phyloP scores from a whole-genome alignment of 1,284 basidiomycete species.

The Trametes pubescens region DNA sequence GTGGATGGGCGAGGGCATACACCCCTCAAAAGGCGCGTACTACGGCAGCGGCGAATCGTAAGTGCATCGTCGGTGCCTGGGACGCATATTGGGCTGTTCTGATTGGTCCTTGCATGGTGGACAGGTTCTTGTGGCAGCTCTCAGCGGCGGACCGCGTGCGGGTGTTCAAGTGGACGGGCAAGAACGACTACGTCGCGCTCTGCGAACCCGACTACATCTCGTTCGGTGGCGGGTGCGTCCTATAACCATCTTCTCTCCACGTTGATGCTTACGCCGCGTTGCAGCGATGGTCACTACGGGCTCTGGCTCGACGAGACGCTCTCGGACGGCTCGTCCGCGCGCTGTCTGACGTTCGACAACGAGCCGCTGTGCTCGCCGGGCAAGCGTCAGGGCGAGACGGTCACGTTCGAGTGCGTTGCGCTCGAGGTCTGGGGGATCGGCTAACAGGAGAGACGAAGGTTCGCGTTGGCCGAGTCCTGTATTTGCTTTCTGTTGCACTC shows the following conservation, averaged over 20 bases:
- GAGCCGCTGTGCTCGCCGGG: constrained; percentile 75
- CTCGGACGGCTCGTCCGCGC: constrained; percentile 83
- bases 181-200: constrained; percentile 90
- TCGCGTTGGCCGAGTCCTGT: no score
- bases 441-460: constrained; percentile 15
- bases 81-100: background rate
- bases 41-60: constrained; percentile 89
- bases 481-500: no score
- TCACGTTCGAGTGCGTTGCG: constrained; percentile 84
- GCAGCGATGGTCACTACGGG: constrained; percentile 87
- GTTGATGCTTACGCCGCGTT: background rate
- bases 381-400: constrained; percentile 55
- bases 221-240: constrained; percentile 87
- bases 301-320: constrained; percentile 90
- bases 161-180: constrained; percentile 89
- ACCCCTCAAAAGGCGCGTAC: constrained; percentile 68
- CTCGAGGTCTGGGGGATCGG: constrained; percentile 87
- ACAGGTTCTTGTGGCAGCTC: constrained; percentile 81
- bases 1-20: constrained; percentile 81
- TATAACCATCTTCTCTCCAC: constrained; percentile 2
- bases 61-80: constrained; percentile 45
- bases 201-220: constrained; percentile 85
- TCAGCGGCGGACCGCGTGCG: constrained; percentile 54
- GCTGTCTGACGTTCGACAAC: constrained; percentile 90
- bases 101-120: background rate